A percentile compares a stretch with the other conserved stretches of the same genome.
phyloP scores from a whole-genome alignment of 2,329 filamentous ascomycete species.

The Colletotrichum cuscutae region DNA sequence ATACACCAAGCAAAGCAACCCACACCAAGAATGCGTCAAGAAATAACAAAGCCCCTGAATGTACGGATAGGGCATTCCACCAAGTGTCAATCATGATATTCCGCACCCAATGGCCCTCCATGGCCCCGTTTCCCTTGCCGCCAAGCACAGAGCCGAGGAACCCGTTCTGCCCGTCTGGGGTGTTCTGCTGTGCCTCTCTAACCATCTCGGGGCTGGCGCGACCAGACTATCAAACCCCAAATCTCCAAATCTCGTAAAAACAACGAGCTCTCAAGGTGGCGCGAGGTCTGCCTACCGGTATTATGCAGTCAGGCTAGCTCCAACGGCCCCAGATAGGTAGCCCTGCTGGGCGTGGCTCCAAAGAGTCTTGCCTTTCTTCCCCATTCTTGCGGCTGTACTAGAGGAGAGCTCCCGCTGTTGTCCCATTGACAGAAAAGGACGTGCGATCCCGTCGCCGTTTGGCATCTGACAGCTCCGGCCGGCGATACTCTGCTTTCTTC shows the following conservation, averaged over 20 bases:
- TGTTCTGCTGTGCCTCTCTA: slow-evolving; percentile 7
- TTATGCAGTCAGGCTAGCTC: neutral
- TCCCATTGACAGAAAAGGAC: slow-evolving; percentile 8
- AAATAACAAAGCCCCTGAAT: neutral
- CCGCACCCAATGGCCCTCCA: neutral
- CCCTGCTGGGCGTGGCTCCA: neutral
- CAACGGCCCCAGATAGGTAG: slow-evolving; percentile 8
- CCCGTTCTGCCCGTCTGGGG: neutral
- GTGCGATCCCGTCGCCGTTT: neutral
- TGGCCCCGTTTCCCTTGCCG: neutral
- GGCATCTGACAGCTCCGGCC: neutral
- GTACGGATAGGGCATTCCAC: neutral
- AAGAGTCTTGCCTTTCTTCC: neutral
- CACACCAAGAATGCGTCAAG: neutral
- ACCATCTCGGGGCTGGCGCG: slow-evolving; percentile 18
- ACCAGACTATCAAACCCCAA: neutral
- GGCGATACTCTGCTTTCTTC: neutral
- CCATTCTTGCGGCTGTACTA: slow-evolving; percentile 20
- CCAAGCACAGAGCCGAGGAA: neutral
- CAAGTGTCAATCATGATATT: neutral
- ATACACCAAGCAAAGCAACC: neutral
- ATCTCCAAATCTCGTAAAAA: neutral
- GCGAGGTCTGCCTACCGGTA: neutral
- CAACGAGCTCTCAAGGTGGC: neutral
- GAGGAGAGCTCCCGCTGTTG: neutral